Conservation (phyloP, 352 stramenopile genomes). For the Pythium phragmiticola region DNA sequence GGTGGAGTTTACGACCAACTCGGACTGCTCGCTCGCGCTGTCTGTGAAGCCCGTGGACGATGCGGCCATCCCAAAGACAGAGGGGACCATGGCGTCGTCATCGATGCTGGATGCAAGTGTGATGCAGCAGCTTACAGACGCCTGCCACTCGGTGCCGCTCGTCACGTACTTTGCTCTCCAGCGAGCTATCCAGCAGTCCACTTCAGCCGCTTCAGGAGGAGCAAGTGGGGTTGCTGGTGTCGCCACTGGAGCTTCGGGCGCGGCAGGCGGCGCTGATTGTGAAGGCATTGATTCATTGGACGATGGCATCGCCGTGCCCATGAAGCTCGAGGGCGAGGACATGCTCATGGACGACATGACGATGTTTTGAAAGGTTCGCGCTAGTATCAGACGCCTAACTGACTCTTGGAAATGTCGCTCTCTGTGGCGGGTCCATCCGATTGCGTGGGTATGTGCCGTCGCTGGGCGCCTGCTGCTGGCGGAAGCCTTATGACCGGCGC, state of each 20-base stretch:
- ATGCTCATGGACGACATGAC: slow-evolving; percentile 87
- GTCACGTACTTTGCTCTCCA: slow-evolving; percentile 80
- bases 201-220: neutral
- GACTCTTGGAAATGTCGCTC: slow-evolving; percentile 15
- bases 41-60: slow-evolving; percentile 56
- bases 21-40: slow-evolving; percentile 66
- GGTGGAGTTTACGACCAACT: slow-evolving; percentile 63
- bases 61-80: slow-evolving; percentile 24
- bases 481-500: slow-evolving; percentile 43
- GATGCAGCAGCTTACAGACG: slow-evolving; percentile 47
- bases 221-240: slow-evolving; percentile 9
- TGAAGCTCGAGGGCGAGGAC: slow-evolving; percentile 83
- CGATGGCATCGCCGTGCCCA: slow-evolving; percentile 62
- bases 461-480: slow-evolving; percentile 35
- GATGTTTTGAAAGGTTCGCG: slow-evolving; percentile 55
- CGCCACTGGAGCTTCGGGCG: neutral
- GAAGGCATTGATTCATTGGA: slow-evolving; percentile 77
- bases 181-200: slow-evolving; percentile 27
- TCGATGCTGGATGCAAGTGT: slow-evolving; percentile 40
- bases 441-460: slow-evolving; percentile 21
- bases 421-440: slow-evolving; percentile 5
- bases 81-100: slow-evolving; percentile 14
- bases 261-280: slow-evolving; percentile 53
- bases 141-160: slow-evolving; percentile 77
- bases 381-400: slow-evolving; percentile 17